A percentile compares a stretch with the other conserved stretches of the same genome.
These are phyloP conservation scores for Tilletia horrida DNA, from an alignment of 1,284 basidiomycete species.

Conservation along the genomic window DNA sequence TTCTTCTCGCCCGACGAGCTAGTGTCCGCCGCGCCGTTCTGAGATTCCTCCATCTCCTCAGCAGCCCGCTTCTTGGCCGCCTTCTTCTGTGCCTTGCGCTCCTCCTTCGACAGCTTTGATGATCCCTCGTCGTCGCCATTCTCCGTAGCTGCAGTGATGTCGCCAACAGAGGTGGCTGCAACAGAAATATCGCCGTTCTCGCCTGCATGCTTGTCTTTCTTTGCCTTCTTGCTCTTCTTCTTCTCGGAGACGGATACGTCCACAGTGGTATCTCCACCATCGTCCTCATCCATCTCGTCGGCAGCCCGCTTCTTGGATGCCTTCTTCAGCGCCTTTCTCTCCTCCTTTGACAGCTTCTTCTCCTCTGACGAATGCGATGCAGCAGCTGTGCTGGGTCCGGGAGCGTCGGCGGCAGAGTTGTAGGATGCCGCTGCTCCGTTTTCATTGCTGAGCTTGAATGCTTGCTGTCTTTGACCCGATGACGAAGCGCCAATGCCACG, in stretches of 20 bases:
- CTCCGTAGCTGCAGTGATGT: constrained; percentile 13
- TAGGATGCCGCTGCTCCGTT: constrained; percentile 60
- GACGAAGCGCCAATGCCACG: background rate
- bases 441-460: constrained; percentile 43
- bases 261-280: background rate
- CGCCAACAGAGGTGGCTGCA: constrained; percentile 1
- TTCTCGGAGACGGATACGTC: background rate
- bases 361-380: constrained; percentile 37
- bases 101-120: constrained; percentile 30
- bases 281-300: constrained; percentile 2
- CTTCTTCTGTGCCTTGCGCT: constrained; percentile 42
- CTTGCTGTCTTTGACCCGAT: constrained; percentile 11
- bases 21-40: background rate
- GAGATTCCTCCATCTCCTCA: constrained; percentile 45
- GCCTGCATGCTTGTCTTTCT: constrained; percentile 21
- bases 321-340: constrained; percentile 21
- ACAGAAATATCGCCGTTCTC: constrained; percentile 46
- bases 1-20: constrained; percentile 37
- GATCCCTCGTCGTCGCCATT: constrained; percentile 4
- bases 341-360: constrained; percentile 49
- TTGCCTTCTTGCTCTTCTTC: constrained; percentile 37
- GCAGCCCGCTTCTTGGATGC: constrained; percentile 16
- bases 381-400: constrained; percentile 18
- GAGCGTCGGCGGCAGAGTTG: constrained; percentile 50
- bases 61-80: constrained; percentile 32